Evolutionary conservation across 2,329 filamentous ascomycete genomes (phyloP).

Genomic region (Chaetomium sp.): DNA sequence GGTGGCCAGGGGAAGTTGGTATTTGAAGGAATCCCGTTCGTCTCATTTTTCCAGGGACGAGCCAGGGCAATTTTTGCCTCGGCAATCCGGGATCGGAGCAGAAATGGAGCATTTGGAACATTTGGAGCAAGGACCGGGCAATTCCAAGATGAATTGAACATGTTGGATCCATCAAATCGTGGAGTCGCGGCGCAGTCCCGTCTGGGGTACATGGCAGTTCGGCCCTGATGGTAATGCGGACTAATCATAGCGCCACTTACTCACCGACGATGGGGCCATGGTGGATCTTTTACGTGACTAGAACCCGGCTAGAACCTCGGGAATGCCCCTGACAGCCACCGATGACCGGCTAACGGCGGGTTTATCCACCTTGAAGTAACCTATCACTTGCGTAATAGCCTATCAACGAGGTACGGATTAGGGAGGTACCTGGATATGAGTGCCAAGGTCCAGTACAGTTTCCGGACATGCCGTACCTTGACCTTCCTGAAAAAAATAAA

Average conservation of each 20-base stretch:
- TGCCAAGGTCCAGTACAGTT: neutral
- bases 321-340: neutral
- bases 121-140: slow-evolving; percentile 10
- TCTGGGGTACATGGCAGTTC: slow-evolving; percentile 23
- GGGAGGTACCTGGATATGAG: neutral
- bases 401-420: neutral
- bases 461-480: neutral
- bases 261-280: slow-evolving; percentile 19
- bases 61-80: slow-evolving; percentile 11
- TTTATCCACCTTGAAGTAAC: slow-evolving; percentile 4
- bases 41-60: slow-evolving; percentile 4
- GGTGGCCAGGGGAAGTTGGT: neutral
- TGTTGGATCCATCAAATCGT: slow-evolving; percentile 18
- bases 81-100: slow-evolving; percentile 14
- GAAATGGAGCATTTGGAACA: slow-evolving; percentile 10
- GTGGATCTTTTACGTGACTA: slow-evolving; percentile 17
- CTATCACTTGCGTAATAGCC: slow-evolving; percentile 1
- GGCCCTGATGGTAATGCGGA: slow-evolving; percentile 6
- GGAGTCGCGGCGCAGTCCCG: slow-evolving; percentile 15
- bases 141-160: neutral
- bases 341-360: slow-evolving; percentile 20
- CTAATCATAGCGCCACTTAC: slow-evolving; percentile 14
- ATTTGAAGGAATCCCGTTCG: slow-evolving; percentile 16
- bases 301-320: slow-evolving; percentile 13
- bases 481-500: neutral